phyloP scores from a whole-genome alignment of 169 alveolate genomes.

The Babesia divergens region DNA sequence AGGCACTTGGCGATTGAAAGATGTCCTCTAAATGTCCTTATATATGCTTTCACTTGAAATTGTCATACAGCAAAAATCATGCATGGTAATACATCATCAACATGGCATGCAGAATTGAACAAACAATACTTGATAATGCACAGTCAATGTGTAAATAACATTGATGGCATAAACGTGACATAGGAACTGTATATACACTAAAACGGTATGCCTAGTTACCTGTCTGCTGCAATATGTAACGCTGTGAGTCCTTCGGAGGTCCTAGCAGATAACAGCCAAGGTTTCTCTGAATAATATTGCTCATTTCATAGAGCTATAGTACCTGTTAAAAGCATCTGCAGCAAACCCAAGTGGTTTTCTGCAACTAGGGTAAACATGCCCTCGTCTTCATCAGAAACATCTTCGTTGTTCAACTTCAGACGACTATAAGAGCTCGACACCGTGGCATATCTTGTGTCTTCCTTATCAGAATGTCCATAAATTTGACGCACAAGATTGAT shows the following conservation, averaged over 20 bases:
- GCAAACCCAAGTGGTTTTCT: neutral
- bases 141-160: too few relatives aligned
- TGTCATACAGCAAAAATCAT: neutral
- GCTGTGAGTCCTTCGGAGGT: slow-evolving; percentile 56
- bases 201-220: slow-evolving; percentile 9
- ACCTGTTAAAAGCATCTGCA: slow-evolving; percentile 9
- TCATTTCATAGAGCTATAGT: neutral
- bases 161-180: too few relatives aligned
- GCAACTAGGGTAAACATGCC: slow-evolving; percentile 13
- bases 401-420: neutral
- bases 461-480: neutral
- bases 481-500: slow-evolving; percentile 3
- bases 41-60: neutral
- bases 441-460: neutral
- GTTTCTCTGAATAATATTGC: slow-evolving; percentile 3
- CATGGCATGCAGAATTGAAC: too few relatives aligned
- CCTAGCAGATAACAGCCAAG: slow-evolving; percentile 9
- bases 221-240: slow-evolving; percentile 52
- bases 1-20: neutral
- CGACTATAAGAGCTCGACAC: neutral
- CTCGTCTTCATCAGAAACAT: neutral
- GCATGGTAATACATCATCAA: too few relatives aligned
- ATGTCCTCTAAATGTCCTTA: slow-evolving; percentile 1
- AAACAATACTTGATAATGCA: too few relatives aligned
- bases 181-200: too few relatives aligned